Base-by-base conservation (phyloP, 257 asterid genomes). In the Solanum commersonii region DNA sequence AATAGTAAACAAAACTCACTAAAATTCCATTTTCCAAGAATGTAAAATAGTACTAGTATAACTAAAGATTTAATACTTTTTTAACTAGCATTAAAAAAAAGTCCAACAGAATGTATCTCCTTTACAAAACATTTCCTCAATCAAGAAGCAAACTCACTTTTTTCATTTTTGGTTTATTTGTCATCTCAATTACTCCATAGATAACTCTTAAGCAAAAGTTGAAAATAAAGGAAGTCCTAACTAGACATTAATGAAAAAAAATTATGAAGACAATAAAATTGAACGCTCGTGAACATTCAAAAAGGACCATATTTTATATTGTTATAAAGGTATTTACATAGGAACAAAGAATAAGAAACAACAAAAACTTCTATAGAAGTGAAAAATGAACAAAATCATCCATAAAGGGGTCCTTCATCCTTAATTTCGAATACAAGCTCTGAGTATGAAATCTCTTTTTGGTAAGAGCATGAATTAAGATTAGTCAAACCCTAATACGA, bases 241-340 rank as follows among this genome's bases (percentile, higher is more conserved):
- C 42, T 72, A 72, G 37, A 44, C 52, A 74, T 10, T 37, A 8
- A 22, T 76, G 11, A 5, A 3, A 23, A 71, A 11, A 37, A 22
- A 6, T 52, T 33, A 37, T 74, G 52, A 42, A 73, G 29, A 37
- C 22, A 37, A 76, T 76, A 76, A 23, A 76, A 38, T 38, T 38
- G 3, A 11, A 46, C 25, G 74, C 65, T 56, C 10, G 20, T 63
- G 40, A 84, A 56, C n/a, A 59, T 76, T 23, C 86, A 27, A 35
- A 74, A 76, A 87, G 38, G 23, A 38, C 85, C 86, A 87, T 87
- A 86, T 2, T 86, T 87, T 87, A 73, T 70, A 77, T 63, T 46
- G 71, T 25, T 23, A 44, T 29, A 22, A 56, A 63, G 78, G 65
- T 35, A 34, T 35, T 35, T 73, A 73, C 46, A 73, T 2, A 60